phyloP scores from a whole-genome alignment of 164 flowering plant genomes.

The Echeveria elegans region DNA sequence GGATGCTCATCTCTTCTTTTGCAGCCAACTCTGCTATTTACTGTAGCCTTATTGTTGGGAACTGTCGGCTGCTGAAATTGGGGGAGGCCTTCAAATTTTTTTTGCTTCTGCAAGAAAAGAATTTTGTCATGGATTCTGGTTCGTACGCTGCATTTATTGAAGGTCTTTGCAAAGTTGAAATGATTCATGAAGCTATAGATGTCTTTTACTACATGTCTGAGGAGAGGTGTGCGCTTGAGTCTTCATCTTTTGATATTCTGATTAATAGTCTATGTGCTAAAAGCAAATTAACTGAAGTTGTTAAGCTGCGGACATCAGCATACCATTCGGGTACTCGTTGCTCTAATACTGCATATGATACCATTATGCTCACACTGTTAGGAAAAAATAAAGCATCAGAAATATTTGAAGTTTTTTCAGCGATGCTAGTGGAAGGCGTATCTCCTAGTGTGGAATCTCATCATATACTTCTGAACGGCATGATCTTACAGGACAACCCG shows the following conservation, averaged over 20 bases:
- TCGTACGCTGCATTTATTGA: conserved; percentile 35
- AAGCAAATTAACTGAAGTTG: conserved; percentile 42
- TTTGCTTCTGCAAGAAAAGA: conserved; percentile 16
- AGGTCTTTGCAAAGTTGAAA: conserved; percentile 36
- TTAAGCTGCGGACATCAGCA: conserved; percentile 30
- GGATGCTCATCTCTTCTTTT: conserved; percentile 43
- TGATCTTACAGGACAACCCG: conserved; percentile 20
- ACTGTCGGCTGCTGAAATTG: conserved; percentile 29
- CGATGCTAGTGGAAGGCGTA: conserved; percentile 49
- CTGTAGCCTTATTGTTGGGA: conserved; percentile 48
- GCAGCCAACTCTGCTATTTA: conserved; percentile 38
- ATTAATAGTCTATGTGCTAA: conserved; percentile 28
- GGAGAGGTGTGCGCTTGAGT: conserved; percentile 28
- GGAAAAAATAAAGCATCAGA: conserved; percentile 17
- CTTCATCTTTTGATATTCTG: conserved; percentile 34
- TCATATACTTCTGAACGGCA: conserved; percentile 28
- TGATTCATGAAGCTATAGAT: conserved; percentile 39
- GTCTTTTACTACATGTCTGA: conserved; percentile 44
- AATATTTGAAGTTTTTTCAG: conserved; percentile 28
- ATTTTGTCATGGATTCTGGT: conserved; percentile 37
- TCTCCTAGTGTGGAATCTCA: conserved; percentile 34
- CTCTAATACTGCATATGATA: conserved; percentile 24
- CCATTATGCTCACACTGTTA: conserved; percentile 34
- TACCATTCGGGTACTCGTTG: conserved; percentile 26
- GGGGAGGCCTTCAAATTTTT: conserved; percentile 36